These are phyloP conservation scores for Oryza coarctata DNA, from an alignment of 176 grass and related monocot genomes.

Conservation along the genomic window DNA sequence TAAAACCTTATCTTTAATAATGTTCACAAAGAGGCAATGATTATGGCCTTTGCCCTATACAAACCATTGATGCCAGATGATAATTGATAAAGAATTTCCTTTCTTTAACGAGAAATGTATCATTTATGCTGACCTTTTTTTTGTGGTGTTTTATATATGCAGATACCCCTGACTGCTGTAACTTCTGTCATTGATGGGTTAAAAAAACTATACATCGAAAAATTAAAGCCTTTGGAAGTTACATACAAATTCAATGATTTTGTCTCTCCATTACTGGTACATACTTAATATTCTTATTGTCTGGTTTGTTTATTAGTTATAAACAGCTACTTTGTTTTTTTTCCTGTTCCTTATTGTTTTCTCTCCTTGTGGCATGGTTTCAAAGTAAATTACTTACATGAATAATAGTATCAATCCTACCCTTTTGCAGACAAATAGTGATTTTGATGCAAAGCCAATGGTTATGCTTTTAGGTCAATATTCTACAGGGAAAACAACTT, in stretches of 20 bases:
- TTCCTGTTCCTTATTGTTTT: background rate
- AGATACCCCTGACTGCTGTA: slow-evolving; percentile 91
- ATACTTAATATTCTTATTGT: slow-evolving; percentile 10
- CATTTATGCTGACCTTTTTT: slow-evolving; percentile 35
- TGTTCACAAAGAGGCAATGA: background rate
- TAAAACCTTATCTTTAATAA: background rate
- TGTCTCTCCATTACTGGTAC: slow-evolving; percentile 81
- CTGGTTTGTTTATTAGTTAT: background rate
- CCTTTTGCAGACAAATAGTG: slow-evolving; percentile 77
- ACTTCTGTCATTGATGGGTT: slow-evolving; percentile 95
- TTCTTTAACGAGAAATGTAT: background rate
- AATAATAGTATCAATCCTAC: background rate
- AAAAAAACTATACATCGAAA: slow-evolving; percentile 90
- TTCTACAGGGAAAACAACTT: slow-evolving; percentile 98
- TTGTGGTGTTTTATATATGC: slow-evolving; percentile 31
- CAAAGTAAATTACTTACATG: slow-evolving; percentile 14
- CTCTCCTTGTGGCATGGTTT: slow-evolving; percentile 13
- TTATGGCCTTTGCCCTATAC: background rate
- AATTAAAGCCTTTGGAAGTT: slow-evolving; percentile 97
- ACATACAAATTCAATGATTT: slow-evolving; percentile 97
- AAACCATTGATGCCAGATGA: slow-evolving; percentile 8
- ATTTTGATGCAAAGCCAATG: slow-evolving; percentile 99
- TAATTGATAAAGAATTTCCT: background rate
- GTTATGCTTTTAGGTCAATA: slow-evolving; percentile 99
- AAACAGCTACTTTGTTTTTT: slow-evolving; percentile 5